Conservation (phyloP, 2,329 filamentous ascomycete genomes). For the Neopestalotiopsis sp. region DNA sequence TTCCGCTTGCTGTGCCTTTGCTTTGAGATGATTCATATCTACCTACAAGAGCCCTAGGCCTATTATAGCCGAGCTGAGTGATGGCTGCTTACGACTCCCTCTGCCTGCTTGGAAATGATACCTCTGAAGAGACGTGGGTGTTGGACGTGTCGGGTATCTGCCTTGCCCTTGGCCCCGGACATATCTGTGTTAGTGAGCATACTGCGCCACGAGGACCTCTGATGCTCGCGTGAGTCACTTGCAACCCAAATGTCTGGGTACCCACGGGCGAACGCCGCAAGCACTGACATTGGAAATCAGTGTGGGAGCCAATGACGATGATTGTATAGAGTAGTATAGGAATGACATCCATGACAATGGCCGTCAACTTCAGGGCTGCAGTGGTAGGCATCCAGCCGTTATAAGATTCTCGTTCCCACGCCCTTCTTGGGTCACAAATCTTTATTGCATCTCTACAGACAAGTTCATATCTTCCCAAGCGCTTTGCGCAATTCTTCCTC, state of each 20-base stretch:
- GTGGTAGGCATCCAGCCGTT: background rate
- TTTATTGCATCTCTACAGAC: conserved; percentile 4
- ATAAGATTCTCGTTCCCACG: background rate
- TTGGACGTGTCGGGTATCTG: background rate
- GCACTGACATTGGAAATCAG: background rate
- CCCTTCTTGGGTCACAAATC: conserved; percentile 3
- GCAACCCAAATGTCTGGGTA: background rate
- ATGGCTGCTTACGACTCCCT: conserved; percentile 4
- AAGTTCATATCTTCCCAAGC: conserved; percentile 17
- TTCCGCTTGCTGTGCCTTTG: background rate
- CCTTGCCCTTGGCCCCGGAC: background rate
- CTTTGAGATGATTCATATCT: background rate
- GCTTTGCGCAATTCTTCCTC: conserved; percentile 24
- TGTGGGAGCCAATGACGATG: background rate
- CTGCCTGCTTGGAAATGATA: conserved; percentile 18
- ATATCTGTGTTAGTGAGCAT: background rate
- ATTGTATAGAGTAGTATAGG: background rate
- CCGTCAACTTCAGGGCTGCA: background rate
- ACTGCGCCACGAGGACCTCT: background rate
- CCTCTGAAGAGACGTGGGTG: conserved; percentile 13
- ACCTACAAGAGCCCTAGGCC: background rate
- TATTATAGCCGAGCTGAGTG: background rate
- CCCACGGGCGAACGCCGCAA: background rate
- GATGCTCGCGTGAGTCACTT: background rate
- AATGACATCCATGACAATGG: background rate